Conservation (phyloP, 768 basidiomycete species). For the Leucocoprinus birnbaumii region DNA sequence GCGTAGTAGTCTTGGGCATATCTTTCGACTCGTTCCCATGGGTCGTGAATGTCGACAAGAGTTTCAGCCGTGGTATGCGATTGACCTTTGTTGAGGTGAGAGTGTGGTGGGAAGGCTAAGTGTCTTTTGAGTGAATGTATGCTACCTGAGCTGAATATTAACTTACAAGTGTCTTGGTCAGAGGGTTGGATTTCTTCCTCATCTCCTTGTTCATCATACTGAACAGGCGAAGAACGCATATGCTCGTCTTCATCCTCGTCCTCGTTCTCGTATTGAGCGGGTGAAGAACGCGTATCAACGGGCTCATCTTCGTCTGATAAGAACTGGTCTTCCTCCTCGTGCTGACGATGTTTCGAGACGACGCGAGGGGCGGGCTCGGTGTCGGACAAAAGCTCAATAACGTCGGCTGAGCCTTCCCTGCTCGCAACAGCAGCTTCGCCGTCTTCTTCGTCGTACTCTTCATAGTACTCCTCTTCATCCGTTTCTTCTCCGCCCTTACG, state of each 20-base stretch:
- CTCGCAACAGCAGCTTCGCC: constrained; percentile 16
- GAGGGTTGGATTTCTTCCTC: constrained; percentile 28
- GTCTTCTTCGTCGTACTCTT: constrained; percentile 19
- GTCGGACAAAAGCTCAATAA: constrained; percentile 5
- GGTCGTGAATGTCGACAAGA: constrained; percentile 28
- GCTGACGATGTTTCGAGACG: constrained; percentile 1
- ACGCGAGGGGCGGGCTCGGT: neutral
- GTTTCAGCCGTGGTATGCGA: neutral
- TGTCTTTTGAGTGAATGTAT: constrained; percentile 12
- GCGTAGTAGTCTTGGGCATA: constrained; percentile 37
- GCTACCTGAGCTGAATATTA: neutral
- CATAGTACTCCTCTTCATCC: constrained; percentile 15
- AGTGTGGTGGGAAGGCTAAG: constrained; percentile 22
- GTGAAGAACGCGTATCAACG: constrained; percentile 8
- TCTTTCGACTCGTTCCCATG: constrained; percentile 30
- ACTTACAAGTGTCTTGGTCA: constrained; percentile 29
- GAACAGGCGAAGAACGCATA: neutral
- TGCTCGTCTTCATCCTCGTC: too few species aligned
- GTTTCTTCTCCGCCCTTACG: constrained; percentile 2
- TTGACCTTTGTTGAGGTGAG: neutral
- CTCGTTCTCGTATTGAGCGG: constrained; percentile 9
- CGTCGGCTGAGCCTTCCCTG: constrained; percentile 6
- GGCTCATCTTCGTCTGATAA: constrained; percentile 19
- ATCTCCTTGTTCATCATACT: constrained; percentile 7
- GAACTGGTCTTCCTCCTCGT: constrained; percentile 20